Conservation (phyloP, 1,284 basidiomycete genomes). For the Tilletia horrida region DNA sequence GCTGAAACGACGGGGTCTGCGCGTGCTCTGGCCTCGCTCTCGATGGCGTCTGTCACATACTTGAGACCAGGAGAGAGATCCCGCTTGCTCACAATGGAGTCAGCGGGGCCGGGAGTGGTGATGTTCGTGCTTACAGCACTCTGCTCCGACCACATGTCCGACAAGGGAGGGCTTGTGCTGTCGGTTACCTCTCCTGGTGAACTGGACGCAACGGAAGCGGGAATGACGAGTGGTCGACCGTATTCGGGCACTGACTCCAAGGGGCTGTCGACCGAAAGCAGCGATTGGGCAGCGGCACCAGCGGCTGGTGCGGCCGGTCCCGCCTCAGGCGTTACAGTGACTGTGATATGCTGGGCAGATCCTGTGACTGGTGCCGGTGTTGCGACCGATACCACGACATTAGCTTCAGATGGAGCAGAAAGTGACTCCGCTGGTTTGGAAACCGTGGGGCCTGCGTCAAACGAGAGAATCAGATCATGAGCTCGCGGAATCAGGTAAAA, state of each 20-base stretch:
- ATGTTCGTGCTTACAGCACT: constrained; percentile 37
- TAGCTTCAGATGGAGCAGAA: background rate
- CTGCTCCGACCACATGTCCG: constrained; percentile 31
- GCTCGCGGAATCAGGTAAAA: no score
- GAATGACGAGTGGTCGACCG: background rate
- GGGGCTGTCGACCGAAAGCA: background rate
- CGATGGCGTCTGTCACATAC: constrained; percentile 12
- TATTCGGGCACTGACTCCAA: background rate
- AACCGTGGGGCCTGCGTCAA: no score
- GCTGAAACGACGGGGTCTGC: background rate
- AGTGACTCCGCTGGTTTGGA: no score
- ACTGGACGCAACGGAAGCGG: constrained; percentile 6
- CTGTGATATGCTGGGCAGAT: background rate
- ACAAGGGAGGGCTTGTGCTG: constrained; percentile 7
- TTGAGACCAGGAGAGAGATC: constrained; percentile 9
- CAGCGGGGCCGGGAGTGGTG: constrained; percentile 34
- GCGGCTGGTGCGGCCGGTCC: background rate
- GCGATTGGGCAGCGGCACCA: background rate
- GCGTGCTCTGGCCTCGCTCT: constrained; percentile 3
- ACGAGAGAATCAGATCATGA: no score
- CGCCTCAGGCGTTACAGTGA: background rate
- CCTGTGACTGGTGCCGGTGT: background rate
- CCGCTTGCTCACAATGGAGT: constrained; percentile 17
- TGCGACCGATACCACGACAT: background rate
- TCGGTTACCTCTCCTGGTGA: background rate